phyloP scores from a whole-genome alignment of 176 grass and related monocot genomes.

The Carex scoparia region DNA sequence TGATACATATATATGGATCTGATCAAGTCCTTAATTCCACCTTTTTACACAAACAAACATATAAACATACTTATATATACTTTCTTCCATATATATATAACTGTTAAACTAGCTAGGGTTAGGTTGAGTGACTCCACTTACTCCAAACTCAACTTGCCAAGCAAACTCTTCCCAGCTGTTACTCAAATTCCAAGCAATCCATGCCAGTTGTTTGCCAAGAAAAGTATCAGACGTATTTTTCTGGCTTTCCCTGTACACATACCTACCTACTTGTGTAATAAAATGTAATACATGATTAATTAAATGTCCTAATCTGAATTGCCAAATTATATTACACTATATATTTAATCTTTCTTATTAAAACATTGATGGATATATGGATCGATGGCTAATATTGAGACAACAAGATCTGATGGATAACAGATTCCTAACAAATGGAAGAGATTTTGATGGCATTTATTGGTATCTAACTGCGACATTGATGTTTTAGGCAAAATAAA shows the following conservation, averaged over 20 bases:
- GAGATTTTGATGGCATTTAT: constrained; percentile 32
- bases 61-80: not conserved
- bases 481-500: constrained; percentile 25
- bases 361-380: not conserved
- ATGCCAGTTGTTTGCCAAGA: constrained; percentile 5
- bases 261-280: not conserved
- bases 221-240: constrained; percentile 17
- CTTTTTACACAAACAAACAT: not conserved
- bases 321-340: not conserved
- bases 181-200: constrained; percentile 15
- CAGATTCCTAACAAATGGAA: constrained; percentile 6
- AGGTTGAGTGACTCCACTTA: constrained; percentile 32
- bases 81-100: constrained; percentile 1
- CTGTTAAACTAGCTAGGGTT: constrained; percentile 28
- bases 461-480: constrained; percentile 25
- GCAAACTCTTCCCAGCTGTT: constrained; percentile 21
- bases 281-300: not conserved
- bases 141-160: constrained; percentile 22
- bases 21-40: constrained; percentile 20
- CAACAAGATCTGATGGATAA: constrained; percentile 9
- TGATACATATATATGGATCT: not conserved
- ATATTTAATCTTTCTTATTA: not conserved
- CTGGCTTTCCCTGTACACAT: not conserved
- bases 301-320: not conserved
- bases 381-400: constrained; percentile 5